Percentiles rank a stretch among this genome's conserved stretches.
Conservation (phyloP, 495 filamentous ascomycete genomes). For the Neohortaea acidophila region DNA sequence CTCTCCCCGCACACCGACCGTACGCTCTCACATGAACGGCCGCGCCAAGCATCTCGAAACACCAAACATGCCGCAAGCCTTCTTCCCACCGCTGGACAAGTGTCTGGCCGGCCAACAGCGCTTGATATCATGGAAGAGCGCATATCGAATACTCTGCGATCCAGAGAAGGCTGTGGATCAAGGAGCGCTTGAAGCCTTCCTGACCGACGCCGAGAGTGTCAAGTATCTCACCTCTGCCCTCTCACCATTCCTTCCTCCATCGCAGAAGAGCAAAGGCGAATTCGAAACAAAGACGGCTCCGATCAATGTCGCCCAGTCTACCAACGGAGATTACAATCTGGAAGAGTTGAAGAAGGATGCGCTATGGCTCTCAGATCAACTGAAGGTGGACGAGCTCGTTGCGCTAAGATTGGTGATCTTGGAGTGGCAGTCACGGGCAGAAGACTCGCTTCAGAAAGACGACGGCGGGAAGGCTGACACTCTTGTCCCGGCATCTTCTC, state of each 20-base stretch:
- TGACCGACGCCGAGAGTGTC: slow-evolving; percentile 14
- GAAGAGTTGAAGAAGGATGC: slow-evolving; percentile 74
- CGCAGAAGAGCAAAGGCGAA: slow-evolving; percentile 47
- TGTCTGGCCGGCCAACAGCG: slow-evolving; percentile 43
- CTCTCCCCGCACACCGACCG: too few species aligned
- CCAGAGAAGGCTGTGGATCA: slow-evolving; percentile 33
- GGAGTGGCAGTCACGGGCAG: slow-evolving; percentile 67
- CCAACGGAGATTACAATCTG: slow-evolving; percentile 54
- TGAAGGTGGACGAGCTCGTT: slow-evolving; percentile 62
- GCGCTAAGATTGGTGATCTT: slow-evolving; percentile 66
- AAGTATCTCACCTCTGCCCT: slow-evolving; percentile 21
- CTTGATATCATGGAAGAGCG: slow-evolving; percentile 60
- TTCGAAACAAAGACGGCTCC: slow-evolving; percentile 82
- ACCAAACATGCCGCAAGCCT: too few species aligned
- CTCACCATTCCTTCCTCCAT: slow-evolving; percentile 48
- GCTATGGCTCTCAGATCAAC: slow-evolving; percentile 64
- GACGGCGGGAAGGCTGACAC: slow-evolving; percentile 50
- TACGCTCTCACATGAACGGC: too few species aligned
- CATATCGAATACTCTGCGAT: slow-evolving; percentile 49
- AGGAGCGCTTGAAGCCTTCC: slow-evolving; percentile 12
- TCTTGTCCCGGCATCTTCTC: slow-evolving; percentile 45
- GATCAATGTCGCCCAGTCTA: slow-evolving; percentile 65
- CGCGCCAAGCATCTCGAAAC: too few species aligned
- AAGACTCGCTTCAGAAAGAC: slow-evolving; percentile 45
- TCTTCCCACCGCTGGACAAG: slow-evolving; percentile 50